Conservation (phyloP, 2,329 filamentous ascomycete species). For the Beauveria australis region DNA sequence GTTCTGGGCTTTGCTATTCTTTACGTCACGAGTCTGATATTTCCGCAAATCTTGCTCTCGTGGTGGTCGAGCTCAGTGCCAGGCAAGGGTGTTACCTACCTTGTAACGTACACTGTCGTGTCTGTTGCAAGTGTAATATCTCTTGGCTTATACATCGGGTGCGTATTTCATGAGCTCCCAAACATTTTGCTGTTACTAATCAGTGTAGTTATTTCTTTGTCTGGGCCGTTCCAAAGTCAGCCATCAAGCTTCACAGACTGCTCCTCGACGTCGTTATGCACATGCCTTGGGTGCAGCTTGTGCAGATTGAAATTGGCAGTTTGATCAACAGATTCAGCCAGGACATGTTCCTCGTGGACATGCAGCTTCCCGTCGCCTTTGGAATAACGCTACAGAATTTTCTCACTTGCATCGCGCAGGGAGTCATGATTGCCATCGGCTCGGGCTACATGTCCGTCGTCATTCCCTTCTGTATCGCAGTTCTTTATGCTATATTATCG, state of each 20-base stretch:
- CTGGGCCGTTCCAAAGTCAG: slow-evolving; percentile 2
- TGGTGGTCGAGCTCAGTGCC: slow-evolving; percentile 3
- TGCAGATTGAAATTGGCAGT: slow-evolving; percentile 21
- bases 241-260: background rate
- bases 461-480: slow-evolving; percentile 29
- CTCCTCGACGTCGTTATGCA: slow-evolving; percentile 21
- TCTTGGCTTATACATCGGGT: slow-evolving; percentile 12
- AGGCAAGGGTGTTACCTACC: background rate
- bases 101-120: background rate
- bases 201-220: background rate
- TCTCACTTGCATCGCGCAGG: slow-evolving; percentile 29
- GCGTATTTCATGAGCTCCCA: background rate
- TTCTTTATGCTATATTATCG: slow-evolving; percentile 33
- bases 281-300: slow-evolving; percentile 11
- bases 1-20: background rate
- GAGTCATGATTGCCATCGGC: slow-evolving; percentile 29
- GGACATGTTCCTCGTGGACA: slow-evolving; percentile 26
- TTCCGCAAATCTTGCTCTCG: slow-evolving; percentile 5
- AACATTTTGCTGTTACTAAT: background rate
- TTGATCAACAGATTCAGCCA: slow-evolving; percentile 26
- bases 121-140: background rate
- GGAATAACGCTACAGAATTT: background rate
- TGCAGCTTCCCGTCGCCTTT: slow-evolving; percentile 20
- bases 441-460: slow-evolving; percentile 30
- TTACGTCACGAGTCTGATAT: background rate